Evolutionary conservation across 257 asterid genomes (phyloP).

Genomic region (Gynochthodes officinalis): DNA sequence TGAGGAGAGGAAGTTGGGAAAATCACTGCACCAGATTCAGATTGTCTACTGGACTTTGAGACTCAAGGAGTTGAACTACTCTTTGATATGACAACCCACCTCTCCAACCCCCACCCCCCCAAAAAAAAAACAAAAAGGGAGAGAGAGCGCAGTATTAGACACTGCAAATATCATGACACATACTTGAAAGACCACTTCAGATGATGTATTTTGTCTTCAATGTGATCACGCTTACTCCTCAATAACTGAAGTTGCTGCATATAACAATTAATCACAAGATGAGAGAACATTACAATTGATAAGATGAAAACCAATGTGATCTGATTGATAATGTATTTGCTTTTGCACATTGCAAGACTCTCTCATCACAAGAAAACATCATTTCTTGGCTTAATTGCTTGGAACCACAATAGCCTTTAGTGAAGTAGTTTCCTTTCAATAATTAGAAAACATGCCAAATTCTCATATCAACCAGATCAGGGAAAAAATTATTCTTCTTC

Average conservation of each 20-base stretch:
- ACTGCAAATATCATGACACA: conserved; percentile 12
- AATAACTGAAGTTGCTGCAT: conserved; percentile 73
- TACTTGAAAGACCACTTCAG: conserved; percentile 85
- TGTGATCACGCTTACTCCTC: conserved; percentile 76
- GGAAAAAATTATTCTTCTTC: neutral
- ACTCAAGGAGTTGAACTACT: neutral
- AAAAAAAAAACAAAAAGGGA: neutral
- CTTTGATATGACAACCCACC: neutral
- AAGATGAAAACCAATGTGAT: neutral
- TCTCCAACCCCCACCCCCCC: no score
- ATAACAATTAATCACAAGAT: conserved; percentile 5
- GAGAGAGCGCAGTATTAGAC: neutral
- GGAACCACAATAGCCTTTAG: neutral
- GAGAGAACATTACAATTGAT: neutral
- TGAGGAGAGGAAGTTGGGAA: no score
- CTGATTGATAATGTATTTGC: neutral
- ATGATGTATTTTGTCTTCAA: conserved; percentile 84
- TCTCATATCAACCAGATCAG: neutral
- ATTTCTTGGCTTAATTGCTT: neutral
- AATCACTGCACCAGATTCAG: neutral
- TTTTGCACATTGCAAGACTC: neutral
- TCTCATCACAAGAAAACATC: neutral
- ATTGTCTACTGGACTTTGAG: neutral
- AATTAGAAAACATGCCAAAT: neutral
- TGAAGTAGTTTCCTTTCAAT: no score